Percentiles rank a stretch among this genome's conserved stretches.
Evolutionary conservation across 2,329 filamentous ascomycete species (phyloP).

Genomic region (Colletotrichum sp.): DNA sequence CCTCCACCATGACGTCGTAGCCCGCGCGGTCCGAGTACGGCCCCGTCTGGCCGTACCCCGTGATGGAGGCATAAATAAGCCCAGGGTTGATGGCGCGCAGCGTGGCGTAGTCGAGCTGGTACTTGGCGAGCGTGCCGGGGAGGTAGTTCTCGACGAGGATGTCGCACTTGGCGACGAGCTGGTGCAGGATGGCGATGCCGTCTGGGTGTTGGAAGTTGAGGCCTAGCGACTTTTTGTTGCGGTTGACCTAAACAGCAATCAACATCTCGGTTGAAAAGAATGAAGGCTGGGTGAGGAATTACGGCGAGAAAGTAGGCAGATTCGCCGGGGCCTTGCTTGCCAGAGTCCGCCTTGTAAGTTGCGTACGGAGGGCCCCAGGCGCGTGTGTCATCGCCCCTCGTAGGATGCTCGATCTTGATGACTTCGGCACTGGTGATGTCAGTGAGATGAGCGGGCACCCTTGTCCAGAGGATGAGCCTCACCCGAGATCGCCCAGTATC

Average conservation of each 20-base stretch:
- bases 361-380: constrained; percentile 98
- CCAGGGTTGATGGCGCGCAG: constrained; percentile 81
- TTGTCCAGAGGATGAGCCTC: constrained; percentile 35
- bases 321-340: constrained; percentile 76
- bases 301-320: constrained; percentile 91
- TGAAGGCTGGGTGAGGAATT: too few relatives aligned
- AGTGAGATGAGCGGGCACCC: constrained; percentile 21
- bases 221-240: constrained; percentile 94
- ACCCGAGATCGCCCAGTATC: constrained; percentile 95
- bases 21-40: constrained; percentile 87
- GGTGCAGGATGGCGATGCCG: constrained; percentile 86
- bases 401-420: constrained; percentile 96
- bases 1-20: constrained; percentile 99
- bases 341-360: constrained; percentile 67
- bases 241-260: constrained; percentile 71
- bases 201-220: constrained; percentile 87
- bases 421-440: constrained; percentile 73
- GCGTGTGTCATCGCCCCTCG: constrained; percentile 88
- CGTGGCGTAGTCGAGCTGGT: constrained; percentile 85
- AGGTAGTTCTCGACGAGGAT: constrained; percentile 97
- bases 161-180: constrained; percentile 83
- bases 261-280: too few relatives aligned
- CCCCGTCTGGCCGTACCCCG: constrained; percentile 94
- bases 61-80: constrained; percentile 95
- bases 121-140: constrained; percentile 87